Evolutionary conservation across 345 rosid genomes (phyloP), one percentile per base, ranked within the genome.

Genomic region (Citrus trifoliata): DNA sequence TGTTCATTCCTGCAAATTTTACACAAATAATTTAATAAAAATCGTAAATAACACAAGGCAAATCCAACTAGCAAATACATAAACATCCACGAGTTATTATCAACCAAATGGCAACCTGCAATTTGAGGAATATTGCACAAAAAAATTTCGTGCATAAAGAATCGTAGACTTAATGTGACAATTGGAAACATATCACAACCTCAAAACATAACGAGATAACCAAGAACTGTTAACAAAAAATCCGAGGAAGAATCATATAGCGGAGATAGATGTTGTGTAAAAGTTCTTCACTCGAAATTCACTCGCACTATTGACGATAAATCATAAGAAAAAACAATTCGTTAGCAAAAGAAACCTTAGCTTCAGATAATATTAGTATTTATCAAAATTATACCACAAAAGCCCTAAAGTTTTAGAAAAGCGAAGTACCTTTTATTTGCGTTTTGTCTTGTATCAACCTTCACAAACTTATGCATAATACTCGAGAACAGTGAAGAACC

Each of bases 391-490:
- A 9, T 10, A 51, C 53, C 14, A 9, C 64, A 37, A 32, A 71
- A 58, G 21, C 8, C 55, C 38, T 16, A 4, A 18, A 68, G 35
- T 30, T 63, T 73, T 32, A 6, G 18, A 40, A 68, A 72, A 63
- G 71, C 61, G 37, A 51, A 72, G 28, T 81, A 93, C 95, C 94
- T 90, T 56, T 37, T 81, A 19, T 48, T 74, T 69, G 90, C 78
- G 70, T 82, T 76, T 61, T 86, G 81, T 62, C 71, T 80, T 60
- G 72, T 83, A 69, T 87, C 92, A 67, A 83, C 91, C 85, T 84
- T 95, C 21, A 83, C 94, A 83, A 95, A 92, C 90, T 95, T 95
- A 81, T 91, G 98, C 95, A 90, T 85, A 59, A 95, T 95, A 79
- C 88, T 90, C 27, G 98, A 90, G 84, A 91, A 92, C 27, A 89